Evolutionary conservation across 257 asterid species (phyloP).

Genomic region (Anisodus tanguticus): DNA sequence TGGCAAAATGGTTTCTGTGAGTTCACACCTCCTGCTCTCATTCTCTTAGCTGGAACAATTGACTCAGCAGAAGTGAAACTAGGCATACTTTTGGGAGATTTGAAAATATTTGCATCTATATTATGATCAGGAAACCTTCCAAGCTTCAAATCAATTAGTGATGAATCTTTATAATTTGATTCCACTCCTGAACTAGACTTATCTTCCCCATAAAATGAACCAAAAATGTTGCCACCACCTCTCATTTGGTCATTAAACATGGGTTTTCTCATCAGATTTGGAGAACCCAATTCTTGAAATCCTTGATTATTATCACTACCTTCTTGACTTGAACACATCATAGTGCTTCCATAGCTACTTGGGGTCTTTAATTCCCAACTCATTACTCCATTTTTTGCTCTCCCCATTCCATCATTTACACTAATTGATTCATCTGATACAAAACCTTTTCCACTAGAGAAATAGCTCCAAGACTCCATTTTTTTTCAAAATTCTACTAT

Average conservation of each 20-base stretch:
- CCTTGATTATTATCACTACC: conserved; percentile 32
- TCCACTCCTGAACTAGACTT: conserved; percentile 40
- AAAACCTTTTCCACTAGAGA: conserved; percentile 37
- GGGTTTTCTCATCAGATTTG: conserved; percentile 34
- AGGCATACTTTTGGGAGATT: conserved; percentile 18
- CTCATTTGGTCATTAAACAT: conserved; percentile 36
- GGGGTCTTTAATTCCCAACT: conserved; percentile 40
- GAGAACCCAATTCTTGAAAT: conserved; percentile 37
- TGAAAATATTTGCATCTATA: conserved; percentile 29
- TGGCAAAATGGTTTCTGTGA: conserved; percentile 47
- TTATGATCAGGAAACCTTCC: conserved; percentile 46
- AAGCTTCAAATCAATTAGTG: conserved; percentile 50
- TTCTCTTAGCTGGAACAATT: conserved; percentile 40
- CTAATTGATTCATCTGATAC: conserved; percentile 37
- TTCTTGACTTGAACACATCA: conserved; percentile 36
- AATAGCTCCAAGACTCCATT: conserved; percentile 47
- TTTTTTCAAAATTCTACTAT: not conserved
- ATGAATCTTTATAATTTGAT: conserved; percentile 36
- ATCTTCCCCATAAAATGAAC: conserved; percentile 36
- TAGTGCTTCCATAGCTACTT: conserved; percentile 31
- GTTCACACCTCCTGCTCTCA: conserved; percentile 41
- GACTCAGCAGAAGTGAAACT: conserved; percentile 38
- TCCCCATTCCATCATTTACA: conserved; percentile 34
- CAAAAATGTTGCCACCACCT: conserved; percentile 27
- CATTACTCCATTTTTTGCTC: conserved; percentile 34